Evolutionary conservation across 306 rosid genomes (phyloP).

Genomic region (Cicer bijugum): DNA sequence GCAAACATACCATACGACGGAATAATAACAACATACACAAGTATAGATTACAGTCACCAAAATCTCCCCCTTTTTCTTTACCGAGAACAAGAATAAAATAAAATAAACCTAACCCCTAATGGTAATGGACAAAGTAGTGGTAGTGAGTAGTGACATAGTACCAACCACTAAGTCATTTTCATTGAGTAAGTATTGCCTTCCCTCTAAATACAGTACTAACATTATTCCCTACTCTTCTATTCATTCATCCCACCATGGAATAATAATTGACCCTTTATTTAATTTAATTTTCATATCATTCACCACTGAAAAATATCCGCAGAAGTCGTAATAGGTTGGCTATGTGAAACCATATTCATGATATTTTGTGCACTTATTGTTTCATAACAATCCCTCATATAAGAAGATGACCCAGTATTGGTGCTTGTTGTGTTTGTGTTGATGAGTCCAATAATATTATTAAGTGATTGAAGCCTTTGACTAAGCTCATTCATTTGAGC

Average conservation of each 20-base stretch:
- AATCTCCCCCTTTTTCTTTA: background rate
- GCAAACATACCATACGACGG: background rate
- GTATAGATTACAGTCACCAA: background rate
- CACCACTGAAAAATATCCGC: constrained; percentile 63
- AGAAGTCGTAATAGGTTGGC: constrained; percentile 71
- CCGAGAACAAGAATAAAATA: background rate
- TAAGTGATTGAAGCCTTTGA: constrained; percentile 70
- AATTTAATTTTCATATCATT: constrained; percentile 6
- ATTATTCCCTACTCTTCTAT: constrained; percentile 28
- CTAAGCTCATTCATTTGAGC: constrained; percentile 72
- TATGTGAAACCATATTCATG: constrained; percentile 48
- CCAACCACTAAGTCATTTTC: constrained; percentile 35
- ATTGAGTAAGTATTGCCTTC: constrained; percentile 11
- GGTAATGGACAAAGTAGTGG: constrained; percentile 2
- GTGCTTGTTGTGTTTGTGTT: constrained; percentile 34
- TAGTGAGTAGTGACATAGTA: constrained; percentile 6
- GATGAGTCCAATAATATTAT: constrained; percentile 59
- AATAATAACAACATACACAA: background rate
- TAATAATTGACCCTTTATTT: constrained; percentile 12
- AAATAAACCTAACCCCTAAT: background rate
- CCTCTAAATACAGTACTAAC: background rate
- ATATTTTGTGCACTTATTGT: constrained; percentile 40
- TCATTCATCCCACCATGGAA: background rate
- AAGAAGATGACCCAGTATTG: constrained; percentile 32
- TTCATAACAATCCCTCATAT: constrained; percentile 22